These are phyloP conservation scores for Phytophthora ohioensis DNA, from an alignment of 352 stramenopile genomes.

Conservation along the genomic window DNA sequence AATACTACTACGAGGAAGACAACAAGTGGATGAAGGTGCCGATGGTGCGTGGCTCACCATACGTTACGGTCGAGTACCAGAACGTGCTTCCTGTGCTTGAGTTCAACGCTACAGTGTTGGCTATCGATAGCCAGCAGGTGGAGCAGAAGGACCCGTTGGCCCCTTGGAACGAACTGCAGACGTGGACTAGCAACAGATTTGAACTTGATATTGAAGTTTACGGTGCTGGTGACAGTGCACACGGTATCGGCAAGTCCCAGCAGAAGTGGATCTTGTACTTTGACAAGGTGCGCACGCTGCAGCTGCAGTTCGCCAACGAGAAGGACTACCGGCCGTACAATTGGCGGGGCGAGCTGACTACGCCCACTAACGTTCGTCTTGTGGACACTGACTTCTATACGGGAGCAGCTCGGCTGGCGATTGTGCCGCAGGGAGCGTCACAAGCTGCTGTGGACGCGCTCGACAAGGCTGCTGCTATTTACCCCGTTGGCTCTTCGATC, in stretches of 20 bases:
- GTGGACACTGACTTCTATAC: slow-evolving; percentile 76
- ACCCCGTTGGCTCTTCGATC: slow-evolving; percentile 57
- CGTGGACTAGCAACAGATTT: slow-evolving; percentile 69
- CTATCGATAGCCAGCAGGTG: slow-evolving; percentile 63
- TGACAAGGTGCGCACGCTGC: slow-evolving; percentile 64
- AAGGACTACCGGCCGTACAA: slow-evolving; percentile 78
- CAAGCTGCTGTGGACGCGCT: slow-evolving; percentile 39
- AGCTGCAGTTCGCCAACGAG: slow-evolving; percentile 72
- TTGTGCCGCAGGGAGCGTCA: slow-evolving; percentile 54
- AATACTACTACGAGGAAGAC: slow-evolving; percentile 62
- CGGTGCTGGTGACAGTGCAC: slow-evolving; percentile 44
- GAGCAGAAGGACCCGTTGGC: slow-evolving; percentile 34
- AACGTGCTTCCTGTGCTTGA: slow-evolving; percentile 74
- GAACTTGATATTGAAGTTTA: slow-evolving; percentile 78
- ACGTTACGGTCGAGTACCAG: slow-evolving; percentile 85
- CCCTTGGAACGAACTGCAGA: slow-evolving; percentile 38
- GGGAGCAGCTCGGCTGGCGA: slow-evolving; percentile 60
- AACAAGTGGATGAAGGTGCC: slow-evolving; percentile 60
- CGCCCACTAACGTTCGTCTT: slow-evolving; percentile 73
- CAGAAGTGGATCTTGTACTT: slow-evolving; percentile 87
- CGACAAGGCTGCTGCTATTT: slow-evolving; percentile 64
- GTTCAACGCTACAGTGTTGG: slow-evolving; percentile 67
- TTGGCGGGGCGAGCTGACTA: slow-evolving; percentile 68
- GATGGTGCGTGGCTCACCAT: slow-evolving; percentile 77
- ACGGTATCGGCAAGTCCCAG: slow-evolving; percentile 26